Evolutionary conservation across 148 eudicot genomes (phyloP).

Genomic region (Dysphania ambrosioides): DNA sequence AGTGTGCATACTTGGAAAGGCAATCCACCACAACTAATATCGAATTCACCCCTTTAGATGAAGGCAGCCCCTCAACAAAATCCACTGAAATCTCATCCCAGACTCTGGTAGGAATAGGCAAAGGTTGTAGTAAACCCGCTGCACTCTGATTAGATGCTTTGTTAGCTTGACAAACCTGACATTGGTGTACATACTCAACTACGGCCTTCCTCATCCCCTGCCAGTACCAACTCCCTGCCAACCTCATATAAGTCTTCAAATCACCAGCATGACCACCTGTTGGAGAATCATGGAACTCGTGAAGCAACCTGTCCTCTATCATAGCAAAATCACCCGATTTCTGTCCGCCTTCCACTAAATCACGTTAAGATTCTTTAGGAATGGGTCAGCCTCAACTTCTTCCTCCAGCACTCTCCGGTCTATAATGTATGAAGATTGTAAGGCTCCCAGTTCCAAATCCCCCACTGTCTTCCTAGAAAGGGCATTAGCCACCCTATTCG

Average conservation of each 20-base stretch:
- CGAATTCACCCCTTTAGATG: background rate
- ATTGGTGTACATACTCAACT: background rate
- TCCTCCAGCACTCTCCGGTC: background rate
- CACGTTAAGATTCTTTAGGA: too few relatives aligned
- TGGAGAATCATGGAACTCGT: background rate
- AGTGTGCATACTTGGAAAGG: background rate
- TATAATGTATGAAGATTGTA: background rate
- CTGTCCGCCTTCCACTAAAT: fast-evolving
- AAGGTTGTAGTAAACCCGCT: background rate
- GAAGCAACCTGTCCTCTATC: background rate
- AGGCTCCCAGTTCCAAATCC: background rate
- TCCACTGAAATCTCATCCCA: background rate
- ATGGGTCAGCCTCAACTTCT: background rate
- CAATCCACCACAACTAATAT: background rate
- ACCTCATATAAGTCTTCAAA: background rate
- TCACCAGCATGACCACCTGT: background rate
- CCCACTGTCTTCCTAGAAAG: background rate
- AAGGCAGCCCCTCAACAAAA: background rate
- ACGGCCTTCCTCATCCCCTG: background rate
- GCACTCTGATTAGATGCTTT: background rate
- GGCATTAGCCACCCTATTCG: background rate
- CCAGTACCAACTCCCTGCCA: background rate
- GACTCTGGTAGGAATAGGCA: background rate
- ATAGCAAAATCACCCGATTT: too few relatives aligned
- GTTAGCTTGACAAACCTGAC: too few relatives aligned